Conservation (phyloP, 768 basidiomycete species). For the Tulasnella sp. region DNA sequence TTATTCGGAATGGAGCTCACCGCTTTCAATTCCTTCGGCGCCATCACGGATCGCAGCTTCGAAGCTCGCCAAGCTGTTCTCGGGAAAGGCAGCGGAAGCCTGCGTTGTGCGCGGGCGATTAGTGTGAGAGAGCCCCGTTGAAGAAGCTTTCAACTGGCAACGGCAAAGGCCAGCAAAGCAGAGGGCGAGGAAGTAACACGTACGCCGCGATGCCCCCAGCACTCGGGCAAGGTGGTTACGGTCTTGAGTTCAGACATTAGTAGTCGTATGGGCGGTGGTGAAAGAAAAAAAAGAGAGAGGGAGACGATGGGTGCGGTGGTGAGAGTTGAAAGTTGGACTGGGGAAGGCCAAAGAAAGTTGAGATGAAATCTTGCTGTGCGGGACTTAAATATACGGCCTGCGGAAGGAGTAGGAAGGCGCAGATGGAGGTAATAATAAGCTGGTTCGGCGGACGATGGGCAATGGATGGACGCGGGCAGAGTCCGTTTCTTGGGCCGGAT, state of each 20-base stretch:
- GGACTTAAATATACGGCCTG: slow-evolving; percentile 14
- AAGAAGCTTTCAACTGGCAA: slow-evolving; percentile 14
- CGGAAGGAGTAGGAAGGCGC: neutral
- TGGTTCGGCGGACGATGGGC: no score
- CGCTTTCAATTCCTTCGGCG: slow-evolving; percentile 95
- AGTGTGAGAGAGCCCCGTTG: slow-evolving; percentile 16
- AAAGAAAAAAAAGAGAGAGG: neutral
- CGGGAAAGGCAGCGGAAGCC: slow-evolving; percentile 84
- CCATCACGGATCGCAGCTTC: slow-evolving; percentile 92
- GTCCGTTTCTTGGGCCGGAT: neutral
- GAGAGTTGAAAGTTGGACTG: slow-evolving; percentile 14
- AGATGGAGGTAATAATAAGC: neutral
- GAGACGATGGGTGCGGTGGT: neutral
- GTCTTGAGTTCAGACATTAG: slow-evolving; percentile 7
- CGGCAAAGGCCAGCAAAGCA: slow-evolving; percentile 2
- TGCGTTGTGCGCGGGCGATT: slow-evolving; percentile 21
- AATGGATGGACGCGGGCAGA: neutral
- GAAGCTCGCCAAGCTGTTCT: slow-evolving; percentile 95
- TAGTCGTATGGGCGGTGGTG: neutral
- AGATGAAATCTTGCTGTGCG: neutral
- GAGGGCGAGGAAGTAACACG: slow-evolving; percentile 35
- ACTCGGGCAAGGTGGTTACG: slow-evolving; percentile 49
- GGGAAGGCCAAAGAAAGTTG: slow-evolving; percentile 15
- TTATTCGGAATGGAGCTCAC: slow-evolving; percentile 41
- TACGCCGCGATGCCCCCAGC: slow-evolving; percentile 75